Percentiles rank a stretch among this genome's conserved stretches.
phyloP scores from a whole-genome alignment of 768 basidiomycete genomes.

The Russula griseocarnosa region DNA sequence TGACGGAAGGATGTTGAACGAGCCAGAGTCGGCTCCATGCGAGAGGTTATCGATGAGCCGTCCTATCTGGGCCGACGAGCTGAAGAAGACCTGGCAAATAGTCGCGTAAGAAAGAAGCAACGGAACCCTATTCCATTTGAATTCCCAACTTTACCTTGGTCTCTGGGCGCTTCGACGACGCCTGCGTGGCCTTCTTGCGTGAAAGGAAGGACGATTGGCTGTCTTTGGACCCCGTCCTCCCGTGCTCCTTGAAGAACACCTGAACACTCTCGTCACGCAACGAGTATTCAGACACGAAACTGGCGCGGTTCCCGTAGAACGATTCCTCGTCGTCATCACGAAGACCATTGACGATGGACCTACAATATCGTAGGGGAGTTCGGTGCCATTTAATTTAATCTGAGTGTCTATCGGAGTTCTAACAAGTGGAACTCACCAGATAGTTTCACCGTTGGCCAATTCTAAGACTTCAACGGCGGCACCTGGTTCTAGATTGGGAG shows the following conservation, averaged over 20 bases:
- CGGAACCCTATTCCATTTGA: conserved; percentile 1
- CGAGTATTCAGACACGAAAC: conserved; percentile 74
- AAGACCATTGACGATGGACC: conserved; percentile 81
- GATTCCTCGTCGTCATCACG: conserved; percentile 74
- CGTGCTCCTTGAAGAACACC: conserved; percentile 74
- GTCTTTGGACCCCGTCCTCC: conserved; percentile 59
- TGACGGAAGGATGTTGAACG: conserved; percentile 69
- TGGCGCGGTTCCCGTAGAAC: conserved; percentile 59
- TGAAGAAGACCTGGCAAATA: conserved; percentile 59
- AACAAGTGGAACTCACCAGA: conserved; percentile 61
- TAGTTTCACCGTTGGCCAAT: conserved; percentile 81
- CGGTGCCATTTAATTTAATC: conserved; percentile 25
- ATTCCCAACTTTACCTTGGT: conserved; percentile 60
- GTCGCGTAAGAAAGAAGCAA: background rate
- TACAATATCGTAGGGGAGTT: conserved; percentile 32
- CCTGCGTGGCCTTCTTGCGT: conserved; percentile 53
- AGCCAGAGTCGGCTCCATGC: conserved; percentile 74
- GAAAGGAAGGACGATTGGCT: conserved; percentile 57
- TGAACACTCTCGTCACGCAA: conserved; percentile 56
- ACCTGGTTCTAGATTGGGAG: conserved; percentile 42
- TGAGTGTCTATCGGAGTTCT: conserved; percentile 4
- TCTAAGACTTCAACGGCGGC: conserved; percentile 77
- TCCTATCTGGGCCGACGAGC: conserved; percentile 73
- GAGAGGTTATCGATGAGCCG: conserved; percentile 81
- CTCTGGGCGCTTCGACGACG: conserved; percentile 63